phyloP scores from a whole-genome alignment of 2,329 filamentous ascomycete genomes.

The Periconia digitata region DNA sequence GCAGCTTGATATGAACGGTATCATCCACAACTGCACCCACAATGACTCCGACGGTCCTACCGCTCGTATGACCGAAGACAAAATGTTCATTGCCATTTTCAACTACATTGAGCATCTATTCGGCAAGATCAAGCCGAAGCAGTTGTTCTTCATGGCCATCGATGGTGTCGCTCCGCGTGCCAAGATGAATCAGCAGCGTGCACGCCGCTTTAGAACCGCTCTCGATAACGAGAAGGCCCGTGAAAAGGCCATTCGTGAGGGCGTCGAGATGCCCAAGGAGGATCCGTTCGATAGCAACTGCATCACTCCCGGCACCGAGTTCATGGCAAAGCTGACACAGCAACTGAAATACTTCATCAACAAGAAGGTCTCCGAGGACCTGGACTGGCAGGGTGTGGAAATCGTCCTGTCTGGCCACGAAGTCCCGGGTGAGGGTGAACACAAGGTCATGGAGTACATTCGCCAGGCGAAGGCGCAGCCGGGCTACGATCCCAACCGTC shows the following conservation, averaged over 20 bases:
- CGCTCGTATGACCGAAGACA: conserved; percentile 92
- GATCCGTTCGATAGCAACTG: conserved; percentile 98
- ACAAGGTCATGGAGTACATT: conserved; percentile 99
- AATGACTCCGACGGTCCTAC: conserved; percentile 91
- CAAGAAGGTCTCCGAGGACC: conserved; percentile 96
- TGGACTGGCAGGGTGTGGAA: conserved; percentile 96
- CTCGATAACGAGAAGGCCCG: conserved; percentile 85
- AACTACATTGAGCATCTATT: conserved; percentile 99
- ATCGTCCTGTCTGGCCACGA: conserved; percentile 96
- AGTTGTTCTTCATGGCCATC: conserved; percentile 99
- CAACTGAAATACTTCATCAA: conserved; percentile 98
- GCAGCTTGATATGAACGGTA: conserved; percentile 95
- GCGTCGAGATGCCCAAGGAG: conserved; percentile 90
- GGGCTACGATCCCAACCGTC: conserved; percentile 87
- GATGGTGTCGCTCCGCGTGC: conserved; percentile 96
- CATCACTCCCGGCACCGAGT: conserved; percentile 95
- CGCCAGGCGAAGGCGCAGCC: conserved; percentile 94
- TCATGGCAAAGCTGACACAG: conserved; percentile 93
- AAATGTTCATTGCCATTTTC: conserved; percentile 99
- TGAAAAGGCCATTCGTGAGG: conserved; percentile 88
- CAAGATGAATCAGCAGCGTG: conserved; percentile 99
- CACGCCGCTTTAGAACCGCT: conserved; percentile 91
- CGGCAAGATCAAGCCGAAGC: conserved; percentile 97
- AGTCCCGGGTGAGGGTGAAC: conserved; percentile 95
- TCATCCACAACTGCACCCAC: conserved; percentile 98